Percentiles rank a stretch among this genome's conserved stretches.
phyloP scores from a whole-genome alignment of 768 basidiomycete species.

The Russula earlei region DNA sequence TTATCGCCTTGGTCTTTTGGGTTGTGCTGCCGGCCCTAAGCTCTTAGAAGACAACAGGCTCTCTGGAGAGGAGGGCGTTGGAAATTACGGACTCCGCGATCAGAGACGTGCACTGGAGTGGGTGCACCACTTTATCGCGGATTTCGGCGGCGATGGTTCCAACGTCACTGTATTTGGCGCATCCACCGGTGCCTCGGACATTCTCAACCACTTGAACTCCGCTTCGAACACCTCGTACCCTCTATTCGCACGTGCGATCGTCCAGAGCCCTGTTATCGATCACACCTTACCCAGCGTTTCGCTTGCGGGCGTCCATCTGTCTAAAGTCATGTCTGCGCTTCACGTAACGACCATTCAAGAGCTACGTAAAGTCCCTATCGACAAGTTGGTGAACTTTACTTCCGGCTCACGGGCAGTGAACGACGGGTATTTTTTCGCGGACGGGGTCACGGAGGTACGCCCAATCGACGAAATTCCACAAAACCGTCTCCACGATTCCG shows the following conservation, averaged over 20 bases:
- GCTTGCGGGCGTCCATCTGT: conserved; percentile 58
- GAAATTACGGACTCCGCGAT: conserved; percentile 54
- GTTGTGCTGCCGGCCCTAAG: conserved; percentile 59
- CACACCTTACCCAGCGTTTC: conserved; percentile 49
- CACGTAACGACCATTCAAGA: conserved; percentile 48
- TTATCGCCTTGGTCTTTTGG: conserved; percentile 69
- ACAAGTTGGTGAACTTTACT: conserved; percentile 41
- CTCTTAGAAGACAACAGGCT: conserved; percentile 58
- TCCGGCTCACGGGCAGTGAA: conserved; percentile 49
- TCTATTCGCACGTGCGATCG: conserved; percentile 62
- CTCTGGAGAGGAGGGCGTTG: conserved; percentile 60
- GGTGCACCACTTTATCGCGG: conserved; percentile 42
- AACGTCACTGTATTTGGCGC: conserved; percentile 30
- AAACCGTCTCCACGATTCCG: conserved; percentile 22
- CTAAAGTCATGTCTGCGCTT: conserved; percentile 49
- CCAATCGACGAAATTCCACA: conserved; percentile 28
- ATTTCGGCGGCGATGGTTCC: conserved; percentile 41
- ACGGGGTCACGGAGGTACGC: conserved; percentile 45
- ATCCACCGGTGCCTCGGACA: conserved; percentile 28
- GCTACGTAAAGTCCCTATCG: conserved; percentile 48
- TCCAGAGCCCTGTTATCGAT: conserved; percentile 65
- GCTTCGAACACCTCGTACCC: conserved; percentile 47
- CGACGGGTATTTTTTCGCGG: conserved; percentile 59
- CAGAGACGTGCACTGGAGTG: conserved; percentile 39
- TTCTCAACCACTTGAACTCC: conserved; percentile 43